Conservation (phyloP, 2,329 filamentous ascomycete species). For the Talaromyces sp. region DNA sequence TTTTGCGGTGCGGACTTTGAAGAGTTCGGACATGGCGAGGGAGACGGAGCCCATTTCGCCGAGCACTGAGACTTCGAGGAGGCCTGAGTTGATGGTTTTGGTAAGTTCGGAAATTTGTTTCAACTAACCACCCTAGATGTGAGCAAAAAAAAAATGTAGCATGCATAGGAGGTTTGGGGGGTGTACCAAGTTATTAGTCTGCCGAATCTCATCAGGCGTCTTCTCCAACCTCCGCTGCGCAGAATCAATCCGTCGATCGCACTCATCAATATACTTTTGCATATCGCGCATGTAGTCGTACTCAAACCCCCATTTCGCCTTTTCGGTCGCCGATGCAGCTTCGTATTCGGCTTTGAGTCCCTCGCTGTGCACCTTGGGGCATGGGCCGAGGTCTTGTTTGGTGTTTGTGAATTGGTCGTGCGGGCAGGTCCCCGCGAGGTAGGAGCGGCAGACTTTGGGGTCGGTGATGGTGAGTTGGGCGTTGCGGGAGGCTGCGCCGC, state of each 20-base stretch:
- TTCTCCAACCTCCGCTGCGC: conserved; percentile 91
- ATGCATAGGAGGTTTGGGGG: background rate
- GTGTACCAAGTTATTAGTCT: conserved; percentile 77
- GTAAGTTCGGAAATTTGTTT: conserved; percentile 81
- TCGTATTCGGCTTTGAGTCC: conserved; percentile 88
- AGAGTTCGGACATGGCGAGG: conserved; percentile 81
- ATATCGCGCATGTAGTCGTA: conserved; percentile 96
- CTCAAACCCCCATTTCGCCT: conserved; percentile 81
- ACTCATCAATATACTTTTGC: conserved; percentile 94
- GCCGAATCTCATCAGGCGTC: conserved; percentile 93
- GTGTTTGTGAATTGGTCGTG: conserved; percentile 99
- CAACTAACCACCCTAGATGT: conserved; percentile 52
- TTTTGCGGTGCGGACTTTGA: conserved; percentile 77
- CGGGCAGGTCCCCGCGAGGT: conserved; percentile 88
- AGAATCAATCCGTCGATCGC: conserved; percentile 87
- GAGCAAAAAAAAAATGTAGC: background rate
- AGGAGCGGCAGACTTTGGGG: conserved; percentile 91
- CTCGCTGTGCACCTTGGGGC: conserved; percentile 84
- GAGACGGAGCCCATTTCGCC: conserved; percentile 79
- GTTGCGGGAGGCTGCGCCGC: conserved; percentile 69
- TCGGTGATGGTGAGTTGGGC: conserved; percentile 86
- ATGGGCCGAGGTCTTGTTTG: conserved; percentile 92
- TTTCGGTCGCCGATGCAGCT: conserved; percentile 66
- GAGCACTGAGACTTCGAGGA: conserved; percentile 82
- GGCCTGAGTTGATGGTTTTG: conserved; percentile 73